Percentiles rank a stretch among this genome's conserved stretches.
Evolutionary conservation across 164 flowering plant species (phyloP).

Genomic region (Magnolia changhungtana): DNA sequence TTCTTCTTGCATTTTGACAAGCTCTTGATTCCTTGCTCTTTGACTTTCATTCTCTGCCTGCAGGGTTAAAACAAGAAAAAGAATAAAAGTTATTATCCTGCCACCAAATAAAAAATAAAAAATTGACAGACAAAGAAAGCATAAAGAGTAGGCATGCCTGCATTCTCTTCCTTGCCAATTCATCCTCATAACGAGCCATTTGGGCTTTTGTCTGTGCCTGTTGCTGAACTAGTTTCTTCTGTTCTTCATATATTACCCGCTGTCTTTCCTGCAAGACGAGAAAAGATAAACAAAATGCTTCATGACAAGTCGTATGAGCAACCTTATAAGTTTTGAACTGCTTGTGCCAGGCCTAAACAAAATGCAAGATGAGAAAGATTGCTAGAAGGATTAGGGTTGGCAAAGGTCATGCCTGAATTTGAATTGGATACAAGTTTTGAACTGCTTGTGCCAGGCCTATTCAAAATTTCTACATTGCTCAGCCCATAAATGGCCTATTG

Average conservation of each 20-base stretch:
- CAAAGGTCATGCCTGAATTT: too few species aligned
- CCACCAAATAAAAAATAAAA: background rate
- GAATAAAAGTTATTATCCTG: background rate
- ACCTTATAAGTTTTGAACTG: too few species aligned
- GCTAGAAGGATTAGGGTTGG: too few species aligned
- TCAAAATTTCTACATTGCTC: too few species aligned
- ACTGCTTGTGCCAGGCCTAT: too few species aligned
- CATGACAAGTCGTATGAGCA: too few species aligned
- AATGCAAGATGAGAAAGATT: too few species aligned
- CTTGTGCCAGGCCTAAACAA: too few species aligned
- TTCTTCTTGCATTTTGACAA: conserved; percentile 91
- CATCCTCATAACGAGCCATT: conserved; percentile 89
- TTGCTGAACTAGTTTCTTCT: conserved; percentile 68
- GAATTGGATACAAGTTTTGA: background rate
- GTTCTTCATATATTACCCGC: conserved; percentile 71
- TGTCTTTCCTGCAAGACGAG: conserved; percentile 63
- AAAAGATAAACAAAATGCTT: background rate
- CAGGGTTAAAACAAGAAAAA: conserved; percentile 1
- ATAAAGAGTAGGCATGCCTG: conserved; percentile 35
- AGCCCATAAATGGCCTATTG: background rate
- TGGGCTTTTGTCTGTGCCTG: conserved; percentile 84
- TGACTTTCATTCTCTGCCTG: conserved; percentile 87
- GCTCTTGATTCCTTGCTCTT: conserved; percentile 81
- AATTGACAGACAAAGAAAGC: conserved; percentile 1
- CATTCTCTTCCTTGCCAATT: conserved; percentile 88